Conservation (phyloP, 2,329 filamentous ascomycete species). For the Didymella lethalis region DNA sequence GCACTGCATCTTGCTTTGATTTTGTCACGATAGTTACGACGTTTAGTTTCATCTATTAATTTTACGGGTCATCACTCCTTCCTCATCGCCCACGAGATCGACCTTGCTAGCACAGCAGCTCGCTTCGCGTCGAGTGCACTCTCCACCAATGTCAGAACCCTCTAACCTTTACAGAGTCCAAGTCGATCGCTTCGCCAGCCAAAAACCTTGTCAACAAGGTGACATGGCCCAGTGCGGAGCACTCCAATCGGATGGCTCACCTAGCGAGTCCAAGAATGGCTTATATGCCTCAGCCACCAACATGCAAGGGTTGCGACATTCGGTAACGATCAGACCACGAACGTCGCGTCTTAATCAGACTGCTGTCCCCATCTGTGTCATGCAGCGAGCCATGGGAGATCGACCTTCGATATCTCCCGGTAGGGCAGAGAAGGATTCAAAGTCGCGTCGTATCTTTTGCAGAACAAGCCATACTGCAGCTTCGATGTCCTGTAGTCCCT, state of each 20-base stretch:
- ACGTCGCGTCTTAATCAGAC: neutral
- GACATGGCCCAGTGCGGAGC: neutral
- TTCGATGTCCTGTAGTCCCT: neutral
- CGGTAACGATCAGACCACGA: neutral
- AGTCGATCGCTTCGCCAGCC: neutral
- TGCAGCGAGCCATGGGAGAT: constrained; percentile 4
- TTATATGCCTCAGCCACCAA: constrained; percentile 6
- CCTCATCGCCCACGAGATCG: neutral
- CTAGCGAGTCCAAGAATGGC: constrained; percentile 4
- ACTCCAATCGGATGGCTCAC: neutral
- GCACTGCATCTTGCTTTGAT: constrained; percentile 8
- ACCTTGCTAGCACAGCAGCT: neutral
- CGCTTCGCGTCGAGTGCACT: neutral
- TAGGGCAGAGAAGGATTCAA: neutral
- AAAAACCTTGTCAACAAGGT: neutral
- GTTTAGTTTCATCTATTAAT: constrained; percentile 20
- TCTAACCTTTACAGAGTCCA: neutral
- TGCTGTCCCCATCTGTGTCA: constrained; percentile 1
- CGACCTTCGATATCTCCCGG: neutral
- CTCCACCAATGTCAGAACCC: neutral
- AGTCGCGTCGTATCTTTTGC: neutral
- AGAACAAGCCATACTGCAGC: neutral
- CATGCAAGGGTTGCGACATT: neutral
- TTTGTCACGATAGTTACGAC: constrained; percentile 13
- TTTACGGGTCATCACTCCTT: constrained; percentile 19